Evolutionary conservation across 208 protist species (phyloP), one percentile per base, ranked within the genome.

Genomic region (Leptomonas seymouri): DNA sequence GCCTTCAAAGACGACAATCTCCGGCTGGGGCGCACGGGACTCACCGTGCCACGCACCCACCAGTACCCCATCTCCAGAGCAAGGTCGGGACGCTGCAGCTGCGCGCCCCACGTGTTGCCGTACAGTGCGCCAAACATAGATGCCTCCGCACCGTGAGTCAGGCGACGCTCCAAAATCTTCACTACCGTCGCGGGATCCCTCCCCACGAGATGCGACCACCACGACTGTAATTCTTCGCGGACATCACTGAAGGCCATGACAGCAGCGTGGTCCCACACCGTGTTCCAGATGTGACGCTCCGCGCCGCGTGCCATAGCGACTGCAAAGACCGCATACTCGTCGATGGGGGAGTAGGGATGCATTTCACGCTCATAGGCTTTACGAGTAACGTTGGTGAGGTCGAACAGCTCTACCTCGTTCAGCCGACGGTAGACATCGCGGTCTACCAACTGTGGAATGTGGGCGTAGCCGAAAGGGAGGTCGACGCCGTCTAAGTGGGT

Each of bases 311-410:
- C 39, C 70, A 77, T 76, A 5, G 63, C 61, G 20, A 71, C 49
- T 6, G 51, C 23, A 49, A 71, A 81, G 15, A 71, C 27, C 2
- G 70, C 67, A 46, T 82, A 82, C 23, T 60, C 44, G 31, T 78
- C 64, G 9, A 75, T 56, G 11, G 58, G 46, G 25, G 51, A 78
- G 23, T 73, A 79, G 1, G 71, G 66, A 27, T 68, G 36, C 72
- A 74, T 78, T 42, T 82, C 72, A 15, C 72, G 57, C 16, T 76
- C 66, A 44, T 73, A 73, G 7, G 71, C 72, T 28, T 28, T 27
- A 1, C 58, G 65, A 5, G 73, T 84, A n/a, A 53, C 49, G 57
- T 70, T 71, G 57, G 60, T 61, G 31, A 64, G 45, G 49, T 71
- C 50, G 30, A 73, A 68, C 23, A 78, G 30, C 50, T 74, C 73